A percentile compares a stretch with the other conserved stretches of the same genome.
These are phyloP conservation scores for Torulaspora microellipsoides DNA, from an alignment of 805 yeast genomes.

Conservation along the genomic window DNA sequence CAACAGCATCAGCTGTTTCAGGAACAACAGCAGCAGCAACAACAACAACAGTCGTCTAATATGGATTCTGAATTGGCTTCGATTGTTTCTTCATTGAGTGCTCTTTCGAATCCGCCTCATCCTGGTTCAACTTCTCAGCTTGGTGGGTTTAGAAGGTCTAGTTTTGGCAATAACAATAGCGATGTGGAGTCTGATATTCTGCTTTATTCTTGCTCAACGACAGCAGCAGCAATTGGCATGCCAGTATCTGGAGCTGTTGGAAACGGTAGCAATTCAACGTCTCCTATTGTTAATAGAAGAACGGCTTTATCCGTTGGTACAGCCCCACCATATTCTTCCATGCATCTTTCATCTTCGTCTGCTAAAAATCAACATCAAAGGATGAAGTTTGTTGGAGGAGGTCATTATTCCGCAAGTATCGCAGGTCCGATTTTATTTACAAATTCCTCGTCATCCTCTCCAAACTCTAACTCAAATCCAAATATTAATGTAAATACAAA, in stretches of 20 bases:
- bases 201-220: constrained; percentile 1
- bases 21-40: constrained; percentile 1
- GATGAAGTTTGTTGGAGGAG: constrained; percentile 16
- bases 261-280: constrained; percentile 7
- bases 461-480: background rate
- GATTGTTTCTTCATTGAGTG: constrained; percentile 36
- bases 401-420: constrained; percentile 27
- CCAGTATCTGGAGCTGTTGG: background rate
- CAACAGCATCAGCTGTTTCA: background rate
- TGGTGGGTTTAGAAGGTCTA: constrained; percentile 33
- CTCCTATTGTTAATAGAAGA: constrained; percentile 24
- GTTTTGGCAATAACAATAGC: constrained; percentile 18
- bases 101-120: constrained; percentile 27
- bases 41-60: constrained; percentile 2
- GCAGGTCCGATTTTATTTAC: constrained; percentile 20
- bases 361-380: constrained; percentile 8
- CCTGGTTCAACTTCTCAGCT: constrained; percentile 16
- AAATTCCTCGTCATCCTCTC: background rate
- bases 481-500: constrained; percentile 1
- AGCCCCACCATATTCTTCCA: constrained; percentile 24
- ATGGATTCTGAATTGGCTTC: constrained; percentile 35
- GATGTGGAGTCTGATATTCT: constrained; percentile 25
- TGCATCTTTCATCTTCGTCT: background rate
- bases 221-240: constrained; percentile 1
- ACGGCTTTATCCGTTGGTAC: constrained; percentile 33